A percentile compares a stretch with the other conserved stretches of the same genome.
These are phyloP conservation scores for Alternaria conjuncta DNA, from an alignment of 2,329 filamentous ascomycete species.

Conservation along the genomic window DNA sequence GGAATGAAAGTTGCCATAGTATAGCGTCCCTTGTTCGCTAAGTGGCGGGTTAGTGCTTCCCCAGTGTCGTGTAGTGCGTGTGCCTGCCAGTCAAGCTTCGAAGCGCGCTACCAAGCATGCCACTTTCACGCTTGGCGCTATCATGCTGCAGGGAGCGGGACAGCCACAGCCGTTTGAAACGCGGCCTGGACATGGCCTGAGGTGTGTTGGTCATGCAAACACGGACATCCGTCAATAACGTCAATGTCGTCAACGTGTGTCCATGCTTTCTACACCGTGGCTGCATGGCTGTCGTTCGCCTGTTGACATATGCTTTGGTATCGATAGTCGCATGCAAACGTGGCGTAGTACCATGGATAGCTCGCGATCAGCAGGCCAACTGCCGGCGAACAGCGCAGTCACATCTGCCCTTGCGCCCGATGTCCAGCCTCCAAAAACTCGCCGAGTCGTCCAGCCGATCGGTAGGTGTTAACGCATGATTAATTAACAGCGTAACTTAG, in stretches of 20 bases:
- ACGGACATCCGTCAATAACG: conserved; percentile 3
- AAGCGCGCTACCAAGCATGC: conserved; percentile 30
- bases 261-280: not conserved
- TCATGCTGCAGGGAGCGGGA: conserved; percentile 22
- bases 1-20: conserved; percentile 14
- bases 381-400: not conserved
- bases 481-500: not conserved
- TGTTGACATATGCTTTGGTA: not conserved
- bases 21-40: conserved; percentile 1
- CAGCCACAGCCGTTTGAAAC: conserved; percentile 30
- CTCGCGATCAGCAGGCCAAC: not conserved
- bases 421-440: not conserved
- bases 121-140: conserved; percentile 32
- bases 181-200: not conserved
- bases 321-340: not conserved
- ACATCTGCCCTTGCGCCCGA: not conserved
- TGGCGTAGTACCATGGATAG: not conserved
- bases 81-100: conserved; percentile 32
- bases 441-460: not conserved
- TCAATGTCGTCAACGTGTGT: not conserved
- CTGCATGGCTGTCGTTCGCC: not conserved
- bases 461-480: not conserved
- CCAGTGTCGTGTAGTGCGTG: conserved; percentile 17
- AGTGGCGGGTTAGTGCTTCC: not conserved
- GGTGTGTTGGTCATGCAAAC: not conserved